phyloP scores from a whole-genome alignment of 2,329 filamentous ascomycete genomes.

The Diaporthe helianthi region DNA sequence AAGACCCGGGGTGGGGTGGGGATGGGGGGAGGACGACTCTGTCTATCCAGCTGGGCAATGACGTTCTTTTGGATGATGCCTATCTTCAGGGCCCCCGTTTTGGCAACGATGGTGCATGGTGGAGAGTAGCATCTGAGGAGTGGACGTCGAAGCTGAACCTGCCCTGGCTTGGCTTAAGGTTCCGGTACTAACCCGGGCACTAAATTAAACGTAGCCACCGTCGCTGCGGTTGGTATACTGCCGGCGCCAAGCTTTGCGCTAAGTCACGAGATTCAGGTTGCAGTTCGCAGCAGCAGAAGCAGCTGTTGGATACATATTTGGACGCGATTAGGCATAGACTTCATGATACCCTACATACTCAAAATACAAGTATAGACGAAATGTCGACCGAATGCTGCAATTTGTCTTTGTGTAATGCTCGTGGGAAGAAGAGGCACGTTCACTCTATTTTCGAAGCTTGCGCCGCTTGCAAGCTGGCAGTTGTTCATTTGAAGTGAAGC shows the following conservation, averaged over 20 bases:
- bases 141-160: neutral
- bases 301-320: too few species aligned
- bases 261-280: constrained; percentile 2
- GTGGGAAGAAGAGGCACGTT: neutral
- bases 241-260: constrained; percentile 11
- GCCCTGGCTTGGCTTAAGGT: neutral
- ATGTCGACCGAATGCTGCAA: neutral
- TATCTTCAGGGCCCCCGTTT: too few species aligned
- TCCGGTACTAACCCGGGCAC: too few species aligned
- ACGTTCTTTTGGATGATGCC: neutral
- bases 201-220: constrained; percentile 1
- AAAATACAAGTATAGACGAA: neutral
- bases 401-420: neutral
- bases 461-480: neutral
- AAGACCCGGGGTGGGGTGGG: too few species aligned
- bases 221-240: neutral
- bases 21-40: neutral
- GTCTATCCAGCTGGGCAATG: neutral
- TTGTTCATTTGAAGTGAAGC: neutral
- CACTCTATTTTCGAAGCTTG: neutral
- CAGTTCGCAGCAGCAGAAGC: neutral
- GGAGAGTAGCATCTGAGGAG: neutral
- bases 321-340: constrained; percentile 4
- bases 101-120: neutral
- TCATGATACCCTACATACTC: constrained; percentile 32